Evolutionary conservation across 1,139 yeast species (phyloP), one percentile per base, ranked within the genome.

Genomic region (Diutina pseudorugosa): DNA sequence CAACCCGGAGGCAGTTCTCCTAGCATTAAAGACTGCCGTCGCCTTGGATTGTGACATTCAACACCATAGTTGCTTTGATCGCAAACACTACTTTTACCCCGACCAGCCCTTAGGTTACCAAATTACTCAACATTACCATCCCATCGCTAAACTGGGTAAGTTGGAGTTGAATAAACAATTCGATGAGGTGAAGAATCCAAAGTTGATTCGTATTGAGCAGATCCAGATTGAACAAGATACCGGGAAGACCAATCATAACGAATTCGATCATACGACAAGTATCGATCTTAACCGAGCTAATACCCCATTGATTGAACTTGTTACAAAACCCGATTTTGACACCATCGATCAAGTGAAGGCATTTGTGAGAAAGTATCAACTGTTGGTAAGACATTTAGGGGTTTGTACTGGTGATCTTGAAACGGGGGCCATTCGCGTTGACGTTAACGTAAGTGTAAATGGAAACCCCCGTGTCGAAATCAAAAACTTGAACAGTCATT

Each of bases 101-200:
- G 99, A 93, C 65, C 98, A 93, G 65, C 98, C 98, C 0, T 70
- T 87, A 52, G 99, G 99, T 0, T 93, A 90, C 65, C 99, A 93
- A 64, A 84, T 93, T 53, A 93, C 99, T 0, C 99, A 93, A 67
- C 87, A 82, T 61, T 89, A 79, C 63, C 75, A 76, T 50, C 98
- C 99, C 1, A 72, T 87, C 51, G 95, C 97, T 1, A 72, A 65
- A 42, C 72, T 77, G 51, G 98, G 98, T 0, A 58, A 56, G 20
- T 52, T 93, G 48, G 65, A 64, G 36, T 65, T 93, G 50, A 65
- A 60, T 12, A 66, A 69, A 23, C 67, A 76, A 44, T 67, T 75
- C 53, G 96, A 89, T 62, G 47, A 19, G 14, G 45, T 50, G n/a
- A 64, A 66, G 7, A 61, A 61, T 2, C 70, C 70, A 45, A 72